Evolutionary conservation across 352 stramenopile genomes (phyloP).

Genomic region (Globisporangium radiosum): DNA sequence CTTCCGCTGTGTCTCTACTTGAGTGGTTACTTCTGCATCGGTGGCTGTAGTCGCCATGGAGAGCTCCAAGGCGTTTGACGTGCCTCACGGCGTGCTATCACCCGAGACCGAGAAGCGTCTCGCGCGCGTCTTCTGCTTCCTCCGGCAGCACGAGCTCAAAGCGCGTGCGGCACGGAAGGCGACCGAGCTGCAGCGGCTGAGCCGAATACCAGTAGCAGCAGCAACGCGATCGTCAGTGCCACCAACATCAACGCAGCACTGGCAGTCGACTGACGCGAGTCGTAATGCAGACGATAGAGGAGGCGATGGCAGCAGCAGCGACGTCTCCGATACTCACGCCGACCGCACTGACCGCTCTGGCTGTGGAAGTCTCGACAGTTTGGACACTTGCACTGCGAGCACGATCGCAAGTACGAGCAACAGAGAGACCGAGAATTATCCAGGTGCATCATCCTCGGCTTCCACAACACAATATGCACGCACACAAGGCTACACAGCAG

Average conservation of each 20-base stretch:
- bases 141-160: conserved; percentile 57
- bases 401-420: not conserved
- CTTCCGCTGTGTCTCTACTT: too few relatives aligned
- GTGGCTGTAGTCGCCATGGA: conserved; percentile 8
- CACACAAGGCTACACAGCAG: too few relatives aligned
- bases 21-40: not conserved
- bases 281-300: not conserved
- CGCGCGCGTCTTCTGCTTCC: conserved; percentile 42
- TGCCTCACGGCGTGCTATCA: conserved; percentile 21
- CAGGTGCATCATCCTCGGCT: not conserved
- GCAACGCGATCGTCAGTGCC: not conserved
- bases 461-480: not conserved
- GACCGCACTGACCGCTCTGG: conserved; percentile 5
- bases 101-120: conserved; percentile 38
- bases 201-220: not conserved
- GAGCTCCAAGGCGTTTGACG: conserved; percentile 13
- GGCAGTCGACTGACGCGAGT: not conserved
- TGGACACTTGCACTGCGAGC: conserved; percentile 1
- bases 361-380: not conserved
- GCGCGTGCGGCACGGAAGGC: conserved; percentile 26
- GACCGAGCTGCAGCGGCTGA: conserved; percentile 24
- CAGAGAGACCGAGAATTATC: not conserved
- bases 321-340: conserved; percentile 3
- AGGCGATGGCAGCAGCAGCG: conserved; percentile 9
- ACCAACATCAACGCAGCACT: too few relatives aligned